Percentiles rank a stretch among this genome's conserved stretches.
Evolutionary conservation across 1,139 yeast species (phyloP).

Genomic region (Blastobotrys malaysiensis): DNA sequence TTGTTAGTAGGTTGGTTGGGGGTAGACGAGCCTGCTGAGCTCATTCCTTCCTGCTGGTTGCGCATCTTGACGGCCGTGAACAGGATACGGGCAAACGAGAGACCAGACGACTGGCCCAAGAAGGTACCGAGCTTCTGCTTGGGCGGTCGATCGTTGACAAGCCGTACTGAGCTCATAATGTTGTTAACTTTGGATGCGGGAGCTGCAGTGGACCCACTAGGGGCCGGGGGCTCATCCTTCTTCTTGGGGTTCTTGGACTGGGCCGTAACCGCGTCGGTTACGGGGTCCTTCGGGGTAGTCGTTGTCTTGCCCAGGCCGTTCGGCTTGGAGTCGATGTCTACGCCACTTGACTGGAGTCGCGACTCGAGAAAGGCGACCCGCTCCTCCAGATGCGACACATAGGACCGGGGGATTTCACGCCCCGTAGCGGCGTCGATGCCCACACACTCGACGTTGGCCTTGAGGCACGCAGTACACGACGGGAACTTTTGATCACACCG

Average conservation of each 20-base stretch:
- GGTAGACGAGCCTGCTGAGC: not conserved
- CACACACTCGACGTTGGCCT: conserved; percentile 67
- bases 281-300: not conserved
- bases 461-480: conserved; percentile 63
- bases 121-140: conserved; percentile 24
- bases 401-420: conserved; percentile 76
- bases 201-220: conserved; percentile 12
- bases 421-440: conserved; percentile 88
- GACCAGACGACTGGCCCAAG: conserved; percentile 54
- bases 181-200: conserved; percentile 20
- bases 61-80: conserved; percentile 67
- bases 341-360: conserved; percentile 35
- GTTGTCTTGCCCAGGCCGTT: not conserved
- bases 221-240: conserved; percentile 10
- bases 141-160: conserved; percentile 28
- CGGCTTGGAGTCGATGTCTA: conserved; percentile 11
- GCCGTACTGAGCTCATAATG: conserved; percentile 26
- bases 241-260: conserved; percentile 10
- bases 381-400: conserved; percentile 68
- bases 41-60: conserved; percentile 8
- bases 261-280: conserved; percentile 8
- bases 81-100: conserved; percentile 69
- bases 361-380: conserved; percentile 52
- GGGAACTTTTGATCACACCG: conserved; percentile 84
- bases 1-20: not conserved